Conservation (phyloP, 1,284 basidiomycete species). For the Paramarasmius palmivorus region DNA sequence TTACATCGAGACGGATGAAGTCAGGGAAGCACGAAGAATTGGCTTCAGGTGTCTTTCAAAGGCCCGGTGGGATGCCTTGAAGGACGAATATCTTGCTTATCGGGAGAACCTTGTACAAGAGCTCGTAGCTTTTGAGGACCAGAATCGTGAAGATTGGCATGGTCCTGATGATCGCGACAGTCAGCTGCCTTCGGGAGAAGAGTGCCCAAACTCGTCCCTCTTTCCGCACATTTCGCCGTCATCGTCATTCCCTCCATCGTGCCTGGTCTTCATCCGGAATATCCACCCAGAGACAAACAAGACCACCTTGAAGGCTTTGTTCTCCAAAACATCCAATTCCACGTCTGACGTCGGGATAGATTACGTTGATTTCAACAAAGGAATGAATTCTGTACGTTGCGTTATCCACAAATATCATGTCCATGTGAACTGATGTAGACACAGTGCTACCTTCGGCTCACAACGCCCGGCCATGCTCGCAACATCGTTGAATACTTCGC, state of each 20-base stretch:
- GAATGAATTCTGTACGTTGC: slow-evolving; percentile 64
- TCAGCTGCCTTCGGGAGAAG: not conserved
- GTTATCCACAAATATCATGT: not conserved
- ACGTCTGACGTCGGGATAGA: slow-evolving; percentile 41
- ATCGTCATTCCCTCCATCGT: slow-evolving; percentile 58
- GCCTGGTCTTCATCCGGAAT: slow-evolving; percentile 69
- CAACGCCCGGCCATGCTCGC: slow-evolving; percentile 47
- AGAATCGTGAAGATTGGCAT: not conserved
- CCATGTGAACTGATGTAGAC: not conserved
- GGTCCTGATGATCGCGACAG: not conserved
- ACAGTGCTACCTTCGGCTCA: slow-evolving; percentile 74
- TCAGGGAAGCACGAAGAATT: slow-evolving; percentile 49
- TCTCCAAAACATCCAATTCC: slow-evolving; percentile 40
- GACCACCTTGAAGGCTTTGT: slow-evolving; percentile 66
- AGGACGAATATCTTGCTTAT: slow-evolving; percentile 6
- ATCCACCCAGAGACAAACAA: slow-evolving; percentile 75
- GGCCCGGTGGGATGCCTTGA: slow-evolving; percentile 50
- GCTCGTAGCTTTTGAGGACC: not conserved
- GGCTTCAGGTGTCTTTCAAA: slow-evolving; percentile 63
- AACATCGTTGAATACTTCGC: slow-evolving; percentile 48
- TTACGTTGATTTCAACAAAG: slow-evolving; percentile 77
- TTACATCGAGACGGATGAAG: slow-evolving; percentile 3
- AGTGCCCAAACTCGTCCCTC: not conserved
- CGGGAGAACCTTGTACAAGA: slow-evolving; percentile 9
- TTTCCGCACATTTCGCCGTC: slow-evolving; percentile 23